Evolutionary conservation across 768 basidiomycete genomes (phyloP), one percentile per base, ranked within the genome.

Genomic region (Strobilomyces dryophilus): DNA sequence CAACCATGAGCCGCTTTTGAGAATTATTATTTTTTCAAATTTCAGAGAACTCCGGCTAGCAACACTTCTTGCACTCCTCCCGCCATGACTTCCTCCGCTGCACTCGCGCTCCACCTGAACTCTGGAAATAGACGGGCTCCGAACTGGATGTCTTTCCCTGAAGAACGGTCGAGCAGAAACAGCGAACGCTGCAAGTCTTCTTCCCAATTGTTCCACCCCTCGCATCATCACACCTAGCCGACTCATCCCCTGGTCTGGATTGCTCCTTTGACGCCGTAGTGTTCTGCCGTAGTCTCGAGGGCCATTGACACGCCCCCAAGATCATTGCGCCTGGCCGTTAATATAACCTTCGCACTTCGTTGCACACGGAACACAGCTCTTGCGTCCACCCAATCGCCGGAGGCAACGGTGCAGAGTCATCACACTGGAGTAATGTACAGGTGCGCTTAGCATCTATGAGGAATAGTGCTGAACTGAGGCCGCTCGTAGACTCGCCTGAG

Each of bases 1-100:
- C 40, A 44, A 26, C 49, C 57, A 20, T 43, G 59, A 29, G 45
- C 53, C 34, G 49, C 54, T 57, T 66, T 68, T 61, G 58, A 68
- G 66, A 66, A 68, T 64, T 68, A 60, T 66, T 67, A 59, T 60
- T 57, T 42, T 62, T 62, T 59, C 41, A 51, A 61, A 62, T 67
- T 66, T 61, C 57, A 66, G 53, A 57, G 54, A 64, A 68, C 56
- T 57, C 63, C 58, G 61, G 62, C 59, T 67, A 59, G 48, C 39
- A 59, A 65, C 49, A 55, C 59, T 63, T 58, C 62, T 69, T 67
- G 53, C 47, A 55, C 54, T 66, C 61, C 39, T 64, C 52, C 61
- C 55, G 51, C 47, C 66, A 69, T 63, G 65, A 54, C 56, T 55
- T 32, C 53, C 43, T 26, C 39, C 44, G 42, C 52, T 53, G 45